Conservation (phyloP, 495 filamentous ascomycete species). For the Xylaria longipes region DNA sequence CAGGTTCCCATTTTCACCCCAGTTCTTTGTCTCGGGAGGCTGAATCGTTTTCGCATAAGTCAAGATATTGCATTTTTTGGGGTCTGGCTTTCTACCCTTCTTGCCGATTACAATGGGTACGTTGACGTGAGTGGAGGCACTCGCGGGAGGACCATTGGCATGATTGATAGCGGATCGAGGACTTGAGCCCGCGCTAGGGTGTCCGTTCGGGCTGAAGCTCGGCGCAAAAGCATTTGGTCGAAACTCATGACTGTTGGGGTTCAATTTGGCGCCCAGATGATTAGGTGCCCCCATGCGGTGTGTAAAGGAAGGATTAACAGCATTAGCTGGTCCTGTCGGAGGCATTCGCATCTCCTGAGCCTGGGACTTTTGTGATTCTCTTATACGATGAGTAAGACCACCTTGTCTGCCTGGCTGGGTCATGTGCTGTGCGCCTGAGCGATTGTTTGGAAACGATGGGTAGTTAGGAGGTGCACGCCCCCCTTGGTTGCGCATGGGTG, state of each 20-base stretch:
- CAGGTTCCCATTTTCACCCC: constrained; percentile 75
- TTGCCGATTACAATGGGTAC: constrained; percentile 57
- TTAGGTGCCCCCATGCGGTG: constrained; percentile 55
- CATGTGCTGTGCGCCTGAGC: constrained; percentile 45
- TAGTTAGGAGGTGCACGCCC: constrained; percentile 33
- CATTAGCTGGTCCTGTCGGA: constrained; percentile 61
- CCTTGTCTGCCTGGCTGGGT: constrained; percentile 41
- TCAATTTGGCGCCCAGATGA: constrained; percentile 70
- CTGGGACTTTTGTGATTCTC: constrained; percentile 54
- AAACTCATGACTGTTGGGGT: constrained; percentile 84
- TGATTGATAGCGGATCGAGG: constrained; percentile 62
- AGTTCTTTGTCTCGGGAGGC: constrained; percentile 67
- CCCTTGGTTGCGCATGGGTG: constrained; percentile 33
- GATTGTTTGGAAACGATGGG: constrained; percentile 41
- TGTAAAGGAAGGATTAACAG: constrained; percentile 50
- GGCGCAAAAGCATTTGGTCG: constrained; percentile 79
- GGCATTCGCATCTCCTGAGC: constrained; percentile 54
- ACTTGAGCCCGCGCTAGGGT: constrained; percentile 68
- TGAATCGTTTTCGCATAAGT: constrained; percentile 77
- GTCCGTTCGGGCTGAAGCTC: constrained; percentile 74
- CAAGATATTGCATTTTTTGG: constrained; percentile 61
- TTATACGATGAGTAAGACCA: constrained; percentile 51
- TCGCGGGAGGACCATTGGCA: constrained; percentile 48
- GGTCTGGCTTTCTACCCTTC: constrained; percentile 69
- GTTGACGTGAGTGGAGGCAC: constrained; percentile 20